Evolutionary conservation across 495 filamentous ascomycete species (phyloP).

Genomic region (Neurospora sp.): DNA sequence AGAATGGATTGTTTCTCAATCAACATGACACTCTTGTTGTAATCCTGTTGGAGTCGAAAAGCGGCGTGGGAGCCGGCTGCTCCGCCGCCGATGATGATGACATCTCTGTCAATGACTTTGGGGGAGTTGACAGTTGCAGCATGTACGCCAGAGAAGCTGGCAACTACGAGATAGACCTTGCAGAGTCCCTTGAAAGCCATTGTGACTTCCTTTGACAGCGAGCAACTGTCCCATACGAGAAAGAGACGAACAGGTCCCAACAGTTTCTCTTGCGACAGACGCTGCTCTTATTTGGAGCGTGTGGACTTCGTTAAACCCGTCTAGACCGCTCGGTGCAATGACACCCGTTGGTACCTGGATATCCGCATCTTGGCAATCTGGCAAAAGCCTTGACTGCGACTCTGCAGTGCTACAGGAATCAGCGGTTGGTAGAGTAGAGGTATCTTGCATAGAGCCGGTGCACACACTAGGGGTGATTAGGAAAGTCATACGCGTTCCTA

Average conservation of each 20-base stretch:
- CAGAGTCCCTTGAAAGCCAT: not conserved
- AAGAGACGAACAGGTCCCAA: not conserved
- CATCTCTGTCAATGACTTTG: conserved; percentile 14
- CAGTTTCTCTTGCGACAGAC: not conserved
- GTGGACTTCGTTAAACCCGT: not conserved
- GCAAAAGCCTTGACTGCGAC: not conserved
- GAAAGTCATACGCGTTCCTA: not conserved
- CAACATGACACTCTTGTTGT: conserved; percentile 27
- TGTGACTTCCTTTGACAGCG: not conserved
- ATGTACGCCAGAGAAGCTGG: not conserved
- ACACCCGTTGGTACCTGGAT: not conserved
- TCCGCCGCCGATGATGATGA: conserved; percentile 36
- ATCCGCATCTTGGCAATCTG: not conserved
- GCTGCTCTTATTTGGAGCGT: not conserved
- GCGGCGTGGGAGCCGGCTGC: conserved; percentile 38
- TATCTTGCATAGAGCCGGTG: not conserved
- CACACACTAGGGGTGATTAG: not conserved
- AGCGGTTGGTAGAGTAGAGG: not conserved
- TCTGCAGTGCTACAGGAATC: not conserved
- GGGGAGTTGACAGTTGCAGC: not conserved
- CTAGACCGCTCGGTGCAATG: not conserved
- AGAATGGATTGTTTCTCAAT: conserved; percentile 30
- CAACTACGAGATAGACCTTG: not conserved
- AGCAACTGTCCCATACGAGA: not conserved
- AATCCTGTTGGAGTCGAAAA: conserved; percentile 30